phyloP scores from a whole-genome alignment of 2,329 filamentous ascomycete species.

The Aspergillus tamarii region DNA sequence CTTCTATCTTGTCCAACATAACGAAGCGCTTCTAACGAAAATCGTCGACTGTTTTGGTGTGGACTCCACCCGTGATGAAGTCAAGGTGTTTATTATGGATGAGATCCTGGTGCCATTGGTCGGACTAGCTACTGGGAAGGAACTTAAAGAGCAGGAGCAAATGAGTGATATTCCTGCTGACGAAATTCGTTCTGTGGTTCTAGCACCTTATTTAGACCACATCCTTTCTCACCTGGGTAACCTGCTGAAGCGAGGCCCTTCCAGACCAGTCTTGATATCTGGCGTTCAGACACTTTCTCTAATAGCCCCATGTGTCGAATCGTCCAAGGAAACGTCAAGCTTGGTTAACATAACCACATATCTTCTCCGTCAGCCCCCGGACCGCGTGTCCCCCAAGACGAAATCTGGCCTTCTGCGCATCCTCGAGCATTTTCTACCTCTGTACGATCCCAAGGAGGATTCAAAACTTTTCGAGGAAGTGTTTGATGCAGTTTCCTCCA shows the following conservation, averaged over 20 bases:
- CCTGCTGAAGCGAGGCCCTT: slow-evolving; percentile 61
- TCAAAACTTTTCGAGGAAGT: slow-evolving; percentile 64
- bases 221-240: slow-evolving; percentile 61
- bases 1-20: slow-evolving; percentile 68
- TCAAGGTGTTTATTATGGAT: slow-evolving; percentile 78
- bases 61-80: slow-evolving; percentile 78
- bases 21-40: slow-evolving; percentile 64
- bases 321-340: slow-evolving; percentile 67
- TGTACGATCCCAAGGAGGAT: slow-evolving; percentile 62
- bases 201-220: slow-evolving; percentile 63
- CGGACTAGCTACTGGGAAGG: slow-evolving; percentile 58
- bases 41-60: slow-evolving; percentile 73
- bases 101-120: slow-evolving; percentile 73
- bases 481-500: slow-evolving; percentile 73
- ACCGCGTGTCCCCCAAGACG: slow-evolving; percentile 77
- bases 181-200: slow-evolving; percentile 40
- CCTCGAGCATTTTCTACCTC: slow-evolving; percentile 76
- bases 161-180: slow-evolving; percentile 44
- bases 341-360: slow-evolving; percentile 80
- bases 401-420: slow-evolving; percentile 82
- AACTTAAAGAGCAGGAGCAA: slow-evolving; percentile 55
- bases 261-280: slow-evolving; percentile 75
- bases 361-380: slow-evolving; percentile 81
- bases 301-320: slow-evolving; percentile 70
- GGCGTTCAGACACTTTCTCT: slow-evolving; percentile 79